These are phyloP conservation scores for Phyllosticta citriasiana DNA, from an alignment of 2,329 filamentous ascomycete genomes.

Conservation along the genomic window DNA sequence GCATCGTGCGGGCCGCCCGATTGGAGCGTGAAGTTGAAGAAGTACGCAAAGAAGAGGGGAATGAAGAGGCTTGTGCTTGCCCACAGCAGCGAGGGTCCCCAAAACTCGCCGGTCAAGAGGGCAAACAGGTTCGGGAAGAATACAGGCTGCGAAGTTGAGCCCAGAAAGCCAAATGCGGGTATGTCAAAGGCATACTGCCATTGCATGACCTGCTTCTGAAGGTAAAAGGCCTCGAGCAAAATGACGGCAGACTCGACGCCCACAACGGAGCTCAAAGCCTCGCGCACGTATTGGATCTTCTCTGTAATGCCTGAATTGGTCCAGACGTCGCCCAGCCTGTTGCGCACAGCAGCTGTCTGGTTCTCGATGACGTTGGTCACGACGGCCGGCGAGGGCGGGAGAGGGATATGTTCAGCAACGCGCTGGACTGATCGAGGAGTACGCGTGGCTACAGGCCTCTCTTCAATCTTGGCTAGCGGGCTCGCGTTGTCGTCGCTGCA, in stretches of 20 bases:
- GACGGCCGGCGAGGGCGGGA: conserved; percentile 71
- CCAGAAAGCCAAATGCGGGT: conserved; percentile 49
- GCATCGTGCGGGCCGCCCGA: conserved; percentile 23
- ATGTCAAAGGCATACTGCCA: conserved; percentile 64
- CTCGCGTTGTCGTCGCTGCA: not conserved
- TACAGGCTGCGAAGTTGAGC: conserved; percentile 50
- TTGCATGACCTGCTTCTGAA: conserved; percentile 62
- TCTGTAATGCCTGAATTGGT: conserved; percentile 58
- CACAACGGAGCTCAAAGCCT: conserved; percentile 59
- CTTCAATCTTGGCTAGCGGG: conserved; percentile 19
- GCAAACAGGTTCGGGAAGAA: conserved; percentile 72
- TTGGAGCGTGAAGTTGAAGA: conserved; percentile 70
- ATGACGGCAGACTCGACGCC: conserved; percentile 61
- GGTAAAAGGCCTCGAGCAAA: conserved; percentile 57
- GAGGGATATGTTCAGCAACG: conserved; percentile 49
- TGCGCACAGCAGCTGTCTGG: conserved; percentile 55
- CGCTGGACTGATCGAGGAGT: conserved; percentile 22
- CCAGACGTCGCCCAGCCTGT: conserved; percentile 55
- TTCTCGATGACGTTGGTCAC: conserved; percentile 69
- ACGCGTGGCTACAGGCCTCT: conserved; percentile 37
- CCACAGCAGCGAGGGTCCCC: conserved; percentile 74
- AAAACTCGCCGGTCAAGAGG: conserved; percentile 68
- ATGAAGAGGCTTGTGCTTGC: conserved; percentile 58
- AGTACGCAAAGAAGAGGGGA: conserved; percentile 68
- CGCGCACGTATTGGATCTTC: conserved; percentile 54